These are phyloP conservation scores for Hirsutella minnesotensis DNA, from an alignment of 2,329 filamentous ascomycete species.

Conservation along the genomic window DNA sequence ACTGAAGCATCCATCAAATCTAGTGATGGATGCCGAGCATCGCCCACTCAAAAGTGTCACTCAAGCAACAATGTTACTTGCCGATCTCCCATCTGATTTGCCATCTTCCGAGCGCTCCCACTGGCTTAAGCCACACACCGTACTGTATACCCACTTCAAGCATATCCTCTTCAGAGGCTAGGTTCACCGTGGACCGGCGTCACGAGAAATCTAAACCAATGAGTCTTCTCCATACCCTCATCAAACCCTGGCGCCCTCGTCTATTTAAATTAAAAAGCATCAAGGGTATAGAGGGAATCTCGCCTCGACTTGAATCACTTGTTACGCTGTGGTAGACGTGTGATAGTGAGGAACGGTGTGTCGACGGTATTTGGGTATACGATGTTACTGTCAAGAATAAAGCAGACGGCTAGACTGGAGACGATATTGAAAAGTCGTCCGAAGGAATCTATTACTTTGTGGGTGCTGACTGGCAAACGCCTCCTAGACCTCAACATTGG, in stretches of 20 bases:
- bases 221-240: not conserved
- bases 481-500: slow-evolving; percentile 40
- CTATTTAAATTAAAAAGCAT: not conserved
- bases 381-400: slow-evolving; percentile 6
- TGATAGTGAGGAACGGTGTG: not conserved
- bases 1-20: too few relatives aligned
- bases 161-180: too few relatives aligned
- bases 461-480: slow-evolving; percentile 43
- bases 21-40: too few relatives aligned
- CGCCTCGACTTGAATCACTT: not conserved
- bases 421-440: not conserved
- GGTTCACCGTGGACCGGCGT: not conserved
- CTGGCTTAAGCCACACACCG: too few relatives aligned
- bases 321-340: not conserved
- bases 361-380: slow-evolving; percentile 16
- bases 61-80: too few relatives aligned
- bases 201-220: not conserved
- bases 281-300: not conserved
- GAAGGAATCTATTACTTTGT: slow-evolving; percentile 38
- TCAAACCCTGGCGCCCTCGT: not conserved
- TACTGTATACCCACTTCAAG: too few relatives aligned
- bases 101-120: too few relatives aligned
- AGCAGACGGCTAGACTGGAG: not conserved
- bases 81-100: too few relatives aligned
- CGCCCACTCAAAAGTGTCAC: too few relatives aligned